A percentile compares a stretch with the other conserved stretches of the same genome.
Conservation (phyloP, 495 filamentous ascomycete species). For the Clohesyomyces aquaticus region DNA sequence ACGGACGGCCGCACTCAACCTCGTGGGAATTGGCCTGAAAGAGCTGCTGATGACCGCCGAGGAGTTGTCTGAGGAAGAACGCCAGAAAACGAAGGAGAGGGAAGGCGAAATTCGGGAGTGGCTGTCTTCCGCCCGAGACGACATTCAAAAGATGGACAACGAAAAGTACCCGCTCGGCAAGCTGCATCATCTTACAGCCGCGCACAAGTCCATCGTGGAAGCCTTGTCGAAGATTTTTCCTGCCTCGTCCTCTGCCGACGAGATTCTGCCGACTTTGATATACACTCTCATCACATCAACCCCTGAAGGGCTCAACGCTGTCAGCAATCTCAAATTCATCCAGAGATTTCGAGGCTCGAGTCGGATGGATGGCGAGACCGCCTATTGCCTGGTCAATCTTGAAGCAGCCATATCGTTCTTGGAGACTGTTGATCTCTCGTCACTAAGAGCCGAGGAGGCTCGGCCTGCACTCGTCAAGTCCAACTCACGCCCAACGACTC, state of each 20-base stretch:
- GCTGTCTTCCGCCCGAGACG: slow-evolving; percentile 73
- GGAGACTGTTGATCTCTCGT: slow-evolving; percentile 96
- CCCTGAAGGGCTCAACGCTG: slow-evolving; percentile 81
- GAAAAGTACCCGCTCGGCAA: slow-evolving; percentile 88
- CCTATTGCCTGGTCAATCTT: slow-evolving; percentile 94
- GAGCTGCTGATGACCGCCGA: slow-evolving; percentile 82
- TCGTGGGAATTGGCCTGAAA: slow-evolving; percentile 85
- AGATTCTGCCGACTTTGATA: slow-evolving; percentile 94
- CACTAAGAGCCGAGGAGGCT: slow-evolving; percentile 79
- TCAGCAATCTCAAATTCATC: slow-evolving; percentile 92
- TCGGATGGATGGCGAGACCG: slow-evolving; percentile 88
- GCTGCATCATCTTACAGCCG: slow-evolving; percentile 81
- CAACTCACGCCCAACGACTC: slow-evolving; percentile 55
- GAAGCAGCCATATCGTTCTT: slow-evolving; percentile 94
- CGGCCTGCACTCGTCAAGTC: slow-evolving; percentile 60
- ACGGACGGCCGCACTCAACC: slow-evolving; percentile 84
- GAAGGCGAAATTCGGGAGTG: slow-evolving; percentile 72
- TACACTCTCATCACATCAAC: slow-evolving; percentile 91
- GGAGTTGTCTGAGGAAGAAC: slow-evolving; percentile 51
- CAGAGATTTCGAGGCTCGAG: slow-evolving; percentile 86
- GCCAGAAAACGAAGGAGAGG: slow-evolving; percentile 58
- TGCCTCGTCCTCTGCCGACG: slow-evolving; percentile 92
- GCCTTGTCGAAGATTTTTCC: slow-evolving; percentile 72
- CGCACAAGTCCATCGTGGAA: slow-evolving; percentile 94
- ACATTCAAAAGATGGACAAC: slow-evolving; percentile 81